These are phyloP conservation scores for Gynochthodes officinalis DNA, from an alignment of 257 asterid genomes.

Conservation along the genomic window DNA sequence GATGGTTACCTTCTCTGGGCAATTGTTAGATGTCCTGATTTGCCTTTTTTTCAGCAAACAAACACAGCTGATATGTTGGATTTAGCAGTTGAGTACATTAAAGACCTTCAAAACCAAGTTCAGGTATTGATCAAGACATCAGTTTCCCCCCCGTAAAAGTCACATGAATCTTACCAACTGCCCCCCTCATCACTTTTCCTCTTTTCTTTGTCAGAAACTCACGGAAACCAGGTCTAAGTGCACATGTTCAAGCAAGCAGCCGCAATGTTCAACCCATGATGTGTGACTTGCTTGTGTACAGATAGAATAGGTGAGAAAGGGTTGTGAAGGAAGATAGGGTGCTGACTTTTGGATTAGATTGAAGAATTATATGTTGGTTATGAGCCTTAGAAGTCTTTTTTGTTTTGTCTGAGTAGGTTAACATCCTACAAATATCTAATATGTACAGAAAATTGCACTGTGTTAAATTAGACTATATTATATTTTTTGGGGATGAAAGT, in stretches of 20 bases:
- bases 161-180: conserved; percentile 39
- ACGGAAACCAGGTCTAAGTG: conserved; percentile 62
- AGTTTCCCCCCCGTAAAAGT: conserved; percentile 13
- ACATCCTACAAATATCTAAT: background rate
- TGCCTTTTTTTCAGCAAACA: conserved; percentile 55
- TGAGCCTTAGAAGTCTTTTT: no score
- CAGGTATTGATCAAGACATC: conserved; percentile 39
- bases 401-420: conserved; percentile 5
- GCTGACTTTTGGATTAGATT: conserved; percentile 4
- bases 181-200: conserved; percentile 2
- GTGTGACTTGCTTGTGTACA: conserved; percentile 12
- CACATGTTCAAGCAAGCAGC: conserved; percentile 33
- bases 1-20: background rate
- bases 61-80: conserved; percentile 93
- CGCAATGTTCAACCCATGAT: background rate
- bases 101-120: conserved; percentile 72
- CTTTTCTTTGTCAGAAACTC: conserved; percentile 54
- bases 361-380: background rate
- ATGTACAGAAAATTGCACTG: background rate
- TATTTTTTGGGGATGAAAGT: no score
- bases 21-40: background rate
- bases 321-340: background rate
- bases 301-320: conserved; percentile 17
- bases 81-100: conserved; percentile 80
- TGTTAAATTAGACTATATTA: no score